Base-by-base conservation (phyloP, 768 basidiomycete species). In the Termitomyces sp. region DNA sequence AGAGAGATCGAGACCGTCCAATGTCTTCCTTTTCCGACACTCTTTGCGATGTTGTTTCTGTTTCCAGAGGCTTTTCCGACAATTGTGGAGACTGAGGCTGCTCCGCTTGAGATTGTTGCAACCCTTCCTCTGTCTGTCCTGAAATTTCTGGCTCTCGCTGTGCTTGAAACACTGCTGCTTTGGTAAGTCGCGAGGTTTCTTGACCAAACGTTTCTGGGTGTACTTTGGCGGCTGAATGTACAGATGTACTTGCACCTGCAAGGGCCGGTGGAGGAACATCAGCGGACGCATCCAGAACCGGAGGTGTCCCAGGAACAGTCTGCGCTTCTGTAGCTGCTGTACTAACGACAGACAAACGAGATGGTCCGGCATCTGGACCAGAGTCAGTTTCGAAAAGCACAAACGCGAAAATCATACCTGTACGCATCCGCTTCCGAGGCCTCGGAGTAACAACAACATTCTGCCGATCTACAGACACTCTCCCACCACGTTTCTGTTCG, bases 401-500 rank as follows among this genome's bases (percentile, higher is more conserved):
- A 50, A 23, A 41, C 46, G 58, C 76, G 18, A 48, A 47, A 8
- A 4, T 38, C 18, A n/a, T 57, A 75, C 84, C 78, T 23, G 74
- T 77, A 50, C 81, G 82, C 60, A 73, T 73, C 38, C 75, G 78
- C 72, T 86, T 87, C 71, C 75, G 82, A 20, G 84, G 82, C 10
- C 62, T 49, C 5, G 84, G 82, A 36, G 79, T 81, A 33, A 76
- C 61, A 5, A 70, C 65, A 13, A 76, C 61, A 4, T 69, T 65
- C n/a, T 70, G 71, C 41, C 78, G 74, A 28, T 85, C 83, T 10
- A 78, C 61, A 14, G 76, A 67, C 23, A 72, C 70, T 14, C 89
- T 75, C 23, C 85, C 84, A 33, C 85, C 82, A 35, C 93, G 80
- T 63, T 84, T 82, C 54, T 85, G 82, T 36, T 88, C 90, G 2